Percentiles rank a stretch among this genome's conserved stretches.
phyloP scores from a whole-genome alignment of 2,329 filamentous ascomycete genomes.

The Ceratocystis variospora region DNA sequence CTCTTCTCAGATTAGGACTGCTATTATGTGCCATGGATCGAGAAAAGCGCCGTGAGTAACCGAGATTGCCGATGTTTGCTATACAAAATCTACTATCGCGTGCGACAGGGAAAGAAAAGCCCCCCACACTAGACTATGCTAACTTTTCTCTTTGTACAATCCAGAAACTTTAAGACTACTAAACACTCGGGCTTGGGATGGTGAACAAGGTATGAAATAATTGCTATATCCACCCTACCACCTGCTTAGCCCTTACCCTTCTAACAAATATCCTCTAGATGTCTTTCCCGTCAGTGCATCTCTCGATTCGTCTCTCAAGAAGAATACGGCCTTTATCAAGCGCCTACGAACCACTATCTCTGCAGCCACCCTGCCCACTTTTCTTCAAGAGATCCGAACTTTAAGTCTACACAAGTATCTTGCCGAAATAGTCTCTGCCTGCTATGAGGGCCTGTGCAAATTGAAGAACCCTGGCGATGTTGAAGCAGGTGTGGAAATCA shows the following conservation, averaged over 20 bases:
- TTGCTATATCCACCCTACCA: conserved; percentile 12
- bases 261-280: conserved; percentile 37
- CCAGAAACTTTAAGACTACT: conserved; percentile 52
- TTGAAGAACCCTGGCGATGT: conserved; percentile 87
- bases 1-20: conserved; percentile 9
- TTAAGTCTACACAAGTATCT: conserved; percentile 92
- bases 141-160: neutral
- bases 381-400: conserved; percentile 78
- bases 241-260: conserved; percentile 17
- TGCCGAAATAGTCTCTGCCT: conserved; percentile 90
- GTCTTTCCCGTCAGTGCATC: conserved; percentile 63
- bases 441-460: conserved; percentile 84
- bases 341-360: conserved; percentile 82
- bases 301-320: conserved; percentile 90
- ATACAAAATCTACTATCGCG: no score
- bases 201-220: conserved; percentile 55
- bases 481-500: conserved; percentile 78
- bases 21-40: conserved; percentile 20
- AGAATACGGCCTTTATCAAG: conserved; percentile 97
- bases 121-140: neutral
- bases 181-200: conserved; percentile 78
- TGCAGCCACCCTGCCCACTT: conserved; percentile 62
- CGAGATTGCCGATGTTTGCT: neutral
- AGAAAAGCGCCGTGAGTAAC: conserved; percentile 17
- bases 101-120: no score